Percentiles rank a stretch among this genome's conserved stretches.
phyloP scores from a whole-genome alignment of 176 grass and related monocot genomes.

The Oryza officinalis region DNA sequence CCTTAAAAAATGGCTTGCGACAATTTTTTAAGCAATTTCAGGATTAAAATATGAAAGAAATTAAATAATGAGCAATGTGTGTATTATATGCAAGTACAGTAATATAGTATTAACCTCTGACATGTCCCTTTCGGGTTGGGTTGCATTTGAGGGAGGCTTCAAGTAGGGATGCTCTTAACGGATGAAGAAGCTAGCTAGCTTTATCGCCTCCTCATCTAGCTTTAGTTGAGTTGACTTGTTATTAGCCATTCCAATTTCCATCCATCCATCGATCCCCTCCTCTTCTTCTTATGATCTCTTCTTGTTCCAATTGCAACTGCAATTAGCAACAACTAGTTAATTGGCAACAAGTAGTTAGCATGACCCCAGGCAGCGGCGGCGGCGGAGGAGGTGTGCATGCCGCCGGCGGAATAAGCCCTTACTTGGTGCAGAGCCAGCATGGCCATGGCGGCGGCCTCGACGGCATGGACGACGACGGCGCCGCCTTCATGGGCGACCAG shows the following conservation, averaged over 20 bases:
- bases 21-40: too few relatives aligned
- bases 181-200: too few relatives aligned
- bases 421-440: conserved; percentile 51
- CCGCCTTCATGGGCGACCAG: conserved; percentile 3
- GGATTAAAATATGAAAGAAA: neutral
- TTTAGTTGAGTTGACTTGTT: neutral
- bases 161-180: conserved; percentile 73
- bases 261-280: neutral
- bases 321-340: too few relatives aligned
- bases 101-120: neutral
- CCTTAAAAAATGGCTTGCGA: too few relatives aligned
- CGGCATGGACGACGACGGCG: conserved; percentile 14
- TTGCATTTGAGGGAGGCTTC: conserved; percentile 75
- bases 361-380: conserved; percentile 23
- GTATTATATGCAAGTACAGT: neutral
- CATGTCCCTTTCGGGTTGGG: conserved; percentile 48
- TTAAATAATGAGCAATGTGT: neutral
- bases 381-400: neutral
- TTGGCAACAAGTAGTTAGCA: neutral
- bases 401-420: conserved; percentile 31
- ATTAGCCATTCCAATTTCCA: neutral
- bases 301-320: neutral
- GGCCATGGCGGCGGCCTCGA: conserved; percentile 38
- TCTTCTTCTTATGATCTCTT: too few relatives aligned
- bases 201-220: neutral